phyloP scores from a whole-genome alignment of 2,329 filamentous ascomycete species.

The Ambrosiella beaveri region DNA sequence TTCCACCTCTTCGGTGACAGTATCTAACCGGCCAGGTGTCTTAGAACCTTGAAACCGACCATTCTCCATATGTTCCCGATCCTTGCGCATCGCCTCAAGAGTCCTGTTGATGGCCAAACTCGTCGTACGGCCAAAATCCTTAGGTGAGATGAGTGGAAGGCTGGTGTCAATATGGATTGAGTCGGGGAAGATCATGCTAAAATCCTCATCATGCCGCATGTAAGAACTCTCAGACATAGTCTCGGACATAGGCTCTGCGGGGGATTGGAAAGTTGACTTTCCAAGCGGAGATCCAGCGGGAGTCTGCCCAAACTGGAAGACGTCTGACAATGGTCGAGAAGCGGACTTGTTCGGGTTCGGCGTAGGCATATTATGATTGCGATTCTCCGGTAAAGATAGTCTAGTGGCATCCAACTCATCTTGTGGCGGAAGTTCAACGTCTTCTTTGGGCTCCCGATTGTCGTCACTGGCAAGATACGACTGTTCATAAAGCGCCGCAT shows the following conservation, averaged over 20 bases:
- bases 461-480: background rate
- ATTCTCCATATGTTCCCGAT: slow-evolving; percentile 3
- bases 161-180: slow-evolving; percentile 32
- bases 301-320: background rate
- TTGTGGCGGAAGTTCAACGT: background rate
- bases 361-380: background rate
- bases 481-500: slow-evolving; percentile 6
- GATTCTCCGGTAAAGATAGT: background rate
- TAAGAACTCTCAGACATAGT: slow-evolving; percentile 10
- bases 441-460: background rate
- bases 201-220: slow-evolving; percentile 25
- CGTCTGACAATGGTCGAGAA: background rate
- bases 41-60: background rate
- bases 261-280: background rate
- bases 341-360: background rate
- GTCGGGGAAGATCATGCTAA: slow-evolving; percentile 42
- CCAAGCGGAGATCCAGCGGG: background rate
- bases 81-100: slow-evolving; percentile 24
- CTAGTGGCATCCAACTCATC: background rate
- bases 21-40: background rate
- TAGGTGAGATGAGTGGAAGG: slow-evolving; percentile 21
- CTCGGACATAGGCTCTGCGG: slow-evolving; percentile 4
- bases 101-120: slow-evolving; percentile 39
- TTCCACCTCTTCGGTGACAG: slow-evolving; percentile 6
- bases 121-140: slow-evolving; percentile 38